phyloP scores from a whole-genome alignment of 2,329 filamentous ascomycete species.

The Huntiella abstrusa region DNA sequence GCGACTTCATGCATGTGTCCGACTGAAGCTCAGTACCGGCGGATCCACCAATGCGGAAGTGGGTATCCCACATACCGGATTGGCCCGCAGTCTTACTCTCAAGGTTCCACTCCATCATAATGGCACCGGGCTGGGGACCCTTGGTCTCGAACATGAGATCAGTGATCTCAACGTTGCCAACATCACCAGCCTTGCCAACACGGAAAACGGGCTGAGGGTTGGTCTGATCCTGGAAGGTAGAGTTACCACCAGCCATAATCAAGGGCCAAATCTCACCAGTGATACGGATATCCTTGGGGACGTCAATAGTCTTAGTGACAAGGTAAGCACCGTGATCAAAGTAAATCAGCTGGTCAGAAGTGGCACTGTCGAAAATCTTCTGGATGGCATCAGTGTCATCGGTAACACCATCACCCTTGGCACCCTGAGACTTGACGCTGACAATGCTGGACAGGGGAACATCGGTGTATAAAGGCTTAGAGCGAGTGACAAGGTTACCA shows the following conservation, averaged over 20 bases:
- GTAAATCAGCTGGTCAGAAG: constrained; percentile 47
- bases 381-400: constrained; percentile 82
- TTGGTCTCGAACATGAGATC: constrained; percentile 74
- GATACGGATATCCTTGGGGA: constrained; percentile 68
- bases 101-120: constrained; percentile 85
- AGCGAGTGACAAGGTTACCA: constrained; percentile 61
- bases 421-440: constrained; percentile 65
- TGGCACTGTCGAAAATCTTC: constrained; percentile 49
- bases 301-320: constrained; percentile 47
- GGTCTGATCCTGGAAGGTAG: constrained; percentile 50
- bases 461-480: constrained; percentile 73
- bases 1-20: constrained; percentile 61
- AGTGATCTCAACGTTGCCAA: constrained; percentile 67
- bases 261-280: constrained; percentile 83
- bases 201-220: constrained; percentile 76
- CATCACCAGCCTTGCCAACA: constrained; percentile 58
- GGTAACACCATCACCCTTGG: constrained; percentile 68
- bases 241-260: constrained; percentile 60
- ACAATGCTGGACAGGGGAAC: constrained; percentile 52
- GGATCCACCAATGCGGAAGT: constrained; percentile 78
- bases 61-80: constrained; percentile 83
- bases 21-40: constrained; percentile 70
- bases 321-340: constrained; percentile 61
- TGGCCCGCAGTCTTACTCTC: constrained; percentile 46
- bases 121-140: constrained; percentile 68